Base-by-base conservation (phyloP, 345 rosid species). In the Brassica nigra region DNA sequence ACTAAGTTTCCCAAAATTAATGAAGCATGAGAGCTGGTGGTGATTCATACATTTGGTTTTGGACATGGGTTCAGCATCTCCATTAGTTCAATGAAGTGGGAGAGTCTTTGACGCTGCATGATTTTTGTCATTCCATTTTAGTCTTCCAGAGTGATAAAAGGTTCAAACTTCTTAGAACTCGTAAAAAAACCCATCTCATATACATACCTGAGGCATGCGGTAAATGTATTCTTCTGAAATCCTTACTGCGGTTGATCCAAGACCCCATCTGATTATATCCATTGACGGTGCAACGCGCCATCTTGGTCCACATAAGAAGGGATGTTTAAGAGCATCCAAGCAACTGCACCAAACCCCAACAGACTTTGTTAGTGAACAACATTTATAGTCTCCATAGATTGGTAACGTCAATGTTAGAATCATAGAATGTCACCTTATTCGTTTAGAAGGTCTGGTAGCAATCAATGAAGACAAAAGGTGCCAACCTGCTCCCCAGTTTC, bases 401-500 rank as follows among this genome's bases (percentile, higher is more conserved):
- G 59, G 9, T 6, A 54, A 54, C 2, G 9, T 16, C 7, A 54
- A 6, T 20, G 52, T 59, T 76, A 66, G 23, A n/a, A n/a, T n/a
- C n/a, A n/a, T n/a, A n/a, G n/a, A 54, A 54, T 58, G 59, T 73
- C 85, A 91, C 97, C 93, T 92, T 71, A 92, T 91, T 87, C 99
- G 84, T 80, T 89, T 78, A 12, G 93, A 90, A 83, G 89, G 88
- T 80, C 84, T 88, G 37, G 86, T 84, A 68, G 99, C 95, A 75
- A 95, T 91, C 81, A 95, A 76, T 62, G 88, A 87, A 42, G 97
- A 91, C 34, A 92, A 83, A 79, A 95, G 95, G 81, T 95, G 90
- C 99, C 98, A 95, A 61, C 99, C 99, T 2, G 94, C 94, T 73
- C 98, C 98, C 91, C 97, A 91, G 73, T 90, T 92, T 77, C 97